Evolutionary conservation across 1,139 yeast genomes (phyloP).

Genomic region (Insectozyma bohioensis): DNA sequence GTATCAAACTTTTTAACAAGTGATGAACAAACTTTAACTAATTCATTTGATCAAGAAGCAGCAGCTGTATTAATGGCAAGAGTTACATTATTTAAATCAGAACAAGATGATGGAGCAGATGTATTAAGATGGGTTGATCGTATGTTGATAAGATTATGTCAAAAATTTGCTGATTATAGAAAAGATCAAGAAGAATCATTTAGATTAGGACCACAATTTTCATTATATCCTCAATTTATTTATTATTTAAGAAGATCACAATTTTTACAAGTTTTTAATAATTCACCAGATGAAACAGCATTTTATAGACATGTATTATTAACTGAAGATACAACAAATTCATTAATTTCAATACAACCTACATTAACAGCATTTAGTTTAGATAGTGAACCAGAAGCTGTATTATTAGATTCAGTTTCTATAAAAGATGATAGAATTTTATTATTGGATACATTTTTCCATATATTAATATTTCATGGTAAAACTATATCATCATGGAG

Average conservation of each 20-base stretch:
- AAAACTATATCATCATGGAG: slow-evolving; percentile 96
- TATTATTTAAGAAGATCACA: slow-evolving; percentile 96
- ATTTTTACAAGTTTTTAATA: slow-evolving; percentile 93
- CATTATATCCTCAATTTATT: slow-evolving; percentile 86
- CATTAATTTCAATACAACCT: slow-evolving; percentile 97
- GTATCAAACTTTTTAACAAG: slow-evolving; percentile 63
- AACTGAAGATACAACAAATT: slow-evolving; percentile 88
- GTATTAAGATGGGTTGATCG: slow-evolving; percentile 54
- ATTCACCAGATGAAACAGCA: slow-evolving; percentile 98
- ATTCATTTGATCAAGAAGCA: slow-evolving; percentile 96
- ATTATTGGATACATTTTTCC: slow-evolving; percentile 93
- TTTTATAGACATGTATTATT: slow-evolving; percentile 91
- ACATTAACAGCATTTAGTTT: slow-evolving; percentile 85
- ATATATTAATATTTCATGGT: slow-evolving; percentile 92
- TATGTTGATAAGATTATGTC: slow-evolving; percentile 51
- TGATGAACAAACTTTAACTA: slow-evolving; percentile 50
- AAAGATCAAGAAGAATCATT: slow-evolving; percentile 49
- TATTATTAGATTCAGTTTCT: slow-evolving; percentile 90
- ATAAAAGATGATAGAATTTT: slow-evolving; percentile 86
- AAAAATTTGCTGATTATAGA: slow-evolving; percentile 51
- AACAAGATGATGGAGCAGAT: slow-evolving; percentile 61
- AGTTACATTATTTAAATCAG: slow-evolving; percentile 86
- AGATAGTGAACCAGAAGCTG: slow-evolving; percentile 83
- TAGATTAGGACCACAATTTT: slow-evolving; percentile 48
- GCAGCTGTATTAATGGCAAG: slow-evolving; percentile 97